Percentiles rank a stretch among this genome's conserved stretches.
These are phyloP conservation scores for Crucihimalaya himalaica DNA, from an alignment of 345 rosid species.

Conservation along the genomic window DNA sequence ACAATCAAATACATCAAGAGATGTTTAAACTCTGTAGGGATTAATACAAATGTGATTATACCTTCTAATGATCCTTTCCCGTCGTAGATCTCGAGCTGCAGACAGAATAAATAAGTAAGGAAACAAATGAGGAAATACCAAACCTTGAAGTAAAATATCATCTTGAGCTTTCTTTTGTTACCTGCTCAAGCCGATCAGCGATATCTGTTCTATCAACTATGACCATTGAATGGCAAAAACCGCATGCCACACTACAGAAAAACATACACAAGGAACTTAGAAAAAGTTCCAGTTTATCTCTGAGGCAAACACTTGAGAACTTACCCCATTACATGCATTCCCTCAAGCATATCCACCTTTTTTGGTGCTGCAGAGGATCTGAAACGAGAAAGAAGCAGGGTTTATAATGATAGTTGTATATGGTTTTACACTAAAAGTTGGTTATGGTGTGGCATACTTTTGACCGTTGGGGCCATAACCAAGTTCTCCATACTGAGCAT, in stretches of 20 bases:
- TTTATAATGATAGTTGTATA: background rate
- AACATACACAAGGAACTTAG: background rate
- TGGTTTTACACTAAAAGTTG: background rate
- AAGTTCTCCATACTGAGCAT: slow-evolving; percentile 88
- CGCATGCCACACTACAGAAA: slow-evolving; percentile 82
- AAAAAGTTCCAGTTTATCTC: background rate
- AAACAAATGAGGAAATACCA: background rate
- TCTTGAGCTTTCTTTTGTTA: slow-evolving; percentile 32
- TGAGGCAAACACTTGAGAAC: slow-evolving; percentile 10
- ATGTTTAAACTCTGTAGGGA: background rate
- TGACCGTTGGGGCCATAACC: slow-evolving; percentile 96
- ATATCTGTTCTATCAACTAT: slow-evolving; percentile 73
- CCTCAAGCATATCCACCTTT: slow-evolving; percentile 90
- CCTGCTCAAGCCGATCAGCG: slow-evolving; percentile 85
- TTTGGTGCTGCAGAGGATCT: slow-evolving; percentile 96
- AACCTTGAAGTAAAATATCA: background rate
- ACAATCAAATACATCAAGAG: background rate
- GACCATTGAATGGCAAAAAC: slow-evolving; percentile 83
- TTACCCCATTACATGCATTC: slow-evolving; percentile 88
- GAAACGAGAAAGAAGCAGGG: slow-evolving; percentile 30
- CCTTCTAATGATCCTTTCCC: slow-evolving; percentile 85
- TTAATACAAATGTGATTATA: slow-evolving; percentile 11
- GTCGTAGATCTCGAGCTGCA: slow-evolving; percentile 81
- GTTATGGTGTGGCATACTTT: slow-evolving; percentile 53
- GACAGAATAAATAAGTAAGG: slow-evolving; percentile 12